Evolutionary conservation across 176 grass and related monocot genomes (phyloP).

Genomic region (Echinochloa phyllopogon): DNA sequence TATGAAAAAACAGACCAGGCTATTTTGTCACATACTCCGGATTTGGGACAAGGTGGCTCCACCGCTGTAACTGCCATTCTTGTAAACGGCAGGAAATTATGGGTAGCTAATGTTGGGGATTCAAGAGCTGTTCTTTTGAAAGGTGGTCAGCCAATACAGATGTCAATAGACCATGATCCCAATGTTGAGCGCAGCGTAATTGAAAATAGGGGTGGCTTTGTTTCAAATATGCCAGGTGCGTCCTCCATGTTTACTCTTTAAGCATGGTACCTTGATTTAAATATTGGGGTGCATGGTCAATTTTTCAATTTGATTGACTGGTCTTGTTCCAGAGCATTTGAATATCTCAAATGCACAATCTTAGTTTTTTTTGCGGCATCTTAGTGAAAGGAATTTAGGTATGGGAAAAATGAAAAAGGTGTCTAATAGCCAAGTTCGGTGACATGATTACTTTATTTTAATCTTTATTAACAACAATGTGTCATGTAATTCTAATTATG

Average conservation of each 20-base stretch:
- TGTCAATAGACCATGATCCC: constrained; percentile 89
- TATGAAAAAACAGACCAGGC: constrained; percentile 90
- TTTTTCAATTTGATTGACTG: background rate
- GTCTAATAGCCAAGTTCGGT: background rate
- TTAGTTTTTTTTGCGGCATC: background rate
- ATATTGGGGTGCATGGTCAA: background rate
- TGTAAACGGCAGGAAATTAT: constrained; percentile 69
- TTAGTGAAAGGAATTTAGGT: background rate
- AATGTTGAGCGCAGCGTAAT: constrained; percentile 70
- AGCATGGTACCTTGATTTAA: constrained; percentile 7
- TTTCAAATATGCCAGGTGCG: constrained; percentile 93
- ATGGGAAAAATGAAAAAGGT: constrained; percentile 5
- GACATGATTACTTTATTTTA: background rate
- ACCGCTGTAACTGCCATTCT: constrained; percentile 94
- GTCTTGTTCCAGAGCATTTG: background rate
- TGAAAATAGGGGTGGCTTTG: constrained; percentile 87
- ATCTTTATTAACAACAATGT: background rate
- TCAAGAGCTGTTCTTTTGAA: constrained; percentile 88
- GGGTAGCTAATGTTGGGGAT: constrained; percentile 91
- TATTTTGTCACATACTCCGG: constrained; percentile 76
- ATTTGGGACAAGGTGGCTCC: constrained; percentile 82
- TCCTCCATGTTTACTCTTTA: background rate
- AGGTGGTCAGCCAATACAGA: constrained; percentile 66
- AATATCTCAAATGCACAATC: background rate
- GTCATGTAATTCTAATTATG: background rate